phyloP scores from a whole-genome alignment of 2,329 filamentous ascomycete species.

The Aspergillus unguis region DNA sequence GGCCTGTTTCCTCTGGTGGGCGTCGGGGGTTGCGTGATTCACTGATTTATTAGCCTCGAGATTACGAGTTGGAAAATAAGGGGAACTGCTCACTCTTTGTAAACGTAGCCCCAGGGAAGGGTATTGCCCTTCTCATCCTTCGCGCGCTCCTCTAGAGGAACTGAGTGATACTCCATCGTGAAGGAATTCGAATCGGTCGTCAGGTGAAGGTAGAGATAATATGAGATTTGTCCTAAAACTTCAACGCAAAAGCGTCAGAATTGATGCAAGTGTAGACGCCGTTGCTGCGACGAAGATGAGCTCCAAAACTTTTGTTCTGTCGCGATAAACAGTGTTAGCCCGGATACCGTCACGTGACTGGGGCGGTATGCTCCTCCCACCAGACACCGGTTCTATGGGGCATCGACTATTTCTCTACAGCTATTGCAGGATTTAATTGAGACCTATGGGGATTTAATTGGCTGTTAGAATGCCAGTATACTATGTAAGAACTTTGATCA shows the following conservation, averaged over 20 bases:
- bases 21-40: conserved; percentile 50
- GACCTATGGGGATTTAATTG: background rate
- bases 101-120: conserved; percentile 63
- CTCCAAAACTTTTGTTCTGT: conserved; percentile 24
- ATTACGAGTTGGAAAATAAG: background rate
- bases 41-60: conserved; percentile 22
- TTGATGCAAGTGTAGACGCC: background rate
- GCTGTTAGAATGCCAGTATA: too few species aligned
- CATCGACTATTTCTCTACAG: too few species aligned
- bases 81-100: conserved; percentile 52
- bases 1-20: conserved; percentile 58
- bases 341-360: conserved; percentile 22
- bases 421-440: background rate
- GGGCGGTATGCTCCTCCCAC: conserved; percentile 2
- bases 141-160: conserved; percentile 61
- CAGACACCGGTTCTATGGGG: background rate
- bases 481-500: too few species aligned
- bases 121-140: conserved; percentile 57
- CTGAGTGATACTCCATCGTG: conserved; percentile 62
- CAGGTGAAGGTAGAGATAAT: background rate
- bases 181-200: background rate
- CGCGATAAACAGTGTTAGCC: conserved; percentile 25
- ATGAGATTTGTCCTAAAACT: too few species aligned
- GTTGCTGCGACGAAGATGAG: background rate
- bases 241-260: too few species aligned